phyloP scores from a whole-genome alignment of 1,139 yeast species.

The Nadsonia starkeyi-henricii region DNA sequence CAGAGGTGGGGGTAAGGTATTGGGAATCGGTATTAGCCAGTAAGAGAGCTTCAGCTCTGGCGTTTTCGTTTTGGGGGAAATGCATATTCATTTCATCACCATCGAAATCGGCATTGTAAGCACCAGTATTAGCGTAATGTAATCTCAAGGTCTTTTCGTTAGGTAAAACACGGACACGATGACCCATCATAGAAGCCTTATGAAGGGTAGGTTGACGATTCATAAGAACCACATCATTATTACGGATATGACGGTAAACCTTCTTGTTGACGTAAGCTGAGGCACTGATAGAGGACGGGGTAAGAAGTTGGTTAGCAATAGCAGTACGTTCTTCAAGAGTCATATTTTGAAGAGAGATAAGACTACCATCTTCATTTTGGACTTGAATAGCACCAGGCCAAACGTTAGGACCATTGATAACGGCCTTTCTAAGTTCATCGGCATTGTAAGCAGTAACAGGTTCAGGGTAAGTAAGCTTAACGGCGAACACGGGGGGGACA shows the following conservation, averaged over 20 bases:
- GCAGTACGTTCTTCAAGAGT: slow-evolving; percentile 88
- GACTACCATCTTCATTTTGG: slow-evolving; percentile 90
- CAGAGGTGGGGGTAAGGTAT: slow-evolving; percentile 95
- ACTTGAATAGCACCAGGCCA: slow-evolving; percentile 99
- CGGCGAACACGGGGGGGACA: slow-evolving; percentile 97
- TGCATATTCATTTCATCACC: slow-evolving; percentile 99
- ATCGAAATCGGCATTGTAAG: slow-evolving; percentile 97
- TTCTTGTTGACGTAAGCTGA: slow-evolving; percentile 64
- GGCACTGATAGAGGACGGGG: slow-evolving; percentile 46
- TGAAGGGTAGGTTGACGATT: slow-evolving; percentile 98
- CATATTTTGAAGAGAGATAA: slow-evolving; percentile 77
- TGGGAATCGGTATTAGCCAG: slow-evolving; percentile 95
- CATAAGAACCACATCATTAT: slow-evolving; percentile 93
- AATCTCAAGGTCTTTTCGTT: slow-evolving; percentile 93
- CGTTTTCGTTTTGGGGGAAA: slow-evolving; percentile 97
- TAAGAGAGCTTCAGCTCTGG: slow-evolving; percentile 89
- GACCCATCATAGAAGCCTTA: slow-evolving; percentile 99
- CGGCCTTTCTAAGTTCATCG: slow-evolving; percentile 83
- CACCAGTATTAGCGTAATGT: slow-evolving; percentile 98
- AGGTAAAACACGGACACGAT: slow-evolving; percentile 89
- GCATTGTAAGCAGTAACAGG: slow-evolving; percentile 94
- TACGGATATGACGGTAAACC: slow-evolving; percentile 85
- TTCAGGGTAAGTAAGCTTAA: slow-evolving; percentile 90
- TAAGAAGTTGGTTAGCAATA: slow-evolving; percentile 84
- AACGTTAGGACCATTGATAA: slow-evolving; percentile 88